These are phyloP conservation scores for Tilletia indica DNA, from an alignment of 1,284 basidiomycete genomes.

Conservation along the genomic window DNA sequence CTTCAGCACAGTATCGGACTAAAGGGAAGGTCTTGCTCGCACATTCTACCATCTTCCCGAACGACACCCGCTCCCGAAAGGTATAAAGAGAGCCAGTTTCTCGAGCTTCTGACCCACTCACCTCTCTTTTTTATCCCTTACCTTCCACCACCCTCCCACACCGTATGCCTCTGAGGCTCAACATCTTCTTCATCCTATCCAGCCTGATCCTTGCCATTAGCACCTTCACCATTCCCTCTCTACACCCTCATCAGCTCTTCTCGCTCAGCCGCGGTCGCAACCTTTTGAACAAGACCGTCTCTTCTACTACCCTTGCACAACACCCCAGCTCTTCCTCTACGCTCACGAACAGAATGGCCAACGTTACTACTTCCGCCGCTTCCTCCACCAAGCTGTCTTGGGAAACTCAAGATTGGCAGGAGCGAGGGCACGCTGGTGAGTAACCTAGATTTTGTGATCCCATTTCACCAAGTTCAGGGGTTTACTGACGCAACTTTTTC, in stretches of 20 bases:
- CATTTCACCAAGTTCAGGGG: slow-evolving; percentile 63
- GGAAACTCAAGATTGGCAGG: slow-evolving; percentile 1
- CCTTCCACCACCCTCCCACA: no score
- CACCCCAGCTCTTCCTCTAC: no score
- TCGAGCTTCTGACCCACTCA: no score
- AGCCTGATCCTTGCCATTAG: neutral
- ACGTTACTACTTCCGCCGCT: neutral
- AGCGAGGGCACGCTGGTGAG: slow-evolving; percentile 10
- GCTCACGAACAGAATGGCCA: no score
- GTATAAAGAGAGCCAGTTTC: no score
- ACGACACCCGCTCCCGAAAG: no score
- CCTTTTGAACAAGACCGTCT: slow-evolving; percentile 7
- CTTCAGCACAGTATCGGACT: no score
- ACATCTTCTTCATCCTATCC: neutral
- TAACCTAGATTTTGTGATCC: neutral
- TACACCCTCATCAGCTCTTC: neutral
- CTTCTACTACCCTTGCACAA: neutral
- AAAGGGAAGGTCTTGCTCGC: no score
- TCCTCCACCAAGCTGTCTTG: neutral
- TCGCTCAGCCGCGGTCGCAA: slow-evolving; percentile 16
- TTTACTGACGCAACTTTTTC: slow-evolving; percentile 60
- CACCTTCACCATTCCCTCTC: slow-evolving; percentile 11
- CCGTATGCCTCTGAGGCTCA: neutral
- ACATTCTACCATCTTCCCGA: no score
- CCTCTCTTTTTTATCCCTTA: no score